phyloP scores from a whole-genome alignment of 345 rosid species.

The Mercurialis annua region DNA sequence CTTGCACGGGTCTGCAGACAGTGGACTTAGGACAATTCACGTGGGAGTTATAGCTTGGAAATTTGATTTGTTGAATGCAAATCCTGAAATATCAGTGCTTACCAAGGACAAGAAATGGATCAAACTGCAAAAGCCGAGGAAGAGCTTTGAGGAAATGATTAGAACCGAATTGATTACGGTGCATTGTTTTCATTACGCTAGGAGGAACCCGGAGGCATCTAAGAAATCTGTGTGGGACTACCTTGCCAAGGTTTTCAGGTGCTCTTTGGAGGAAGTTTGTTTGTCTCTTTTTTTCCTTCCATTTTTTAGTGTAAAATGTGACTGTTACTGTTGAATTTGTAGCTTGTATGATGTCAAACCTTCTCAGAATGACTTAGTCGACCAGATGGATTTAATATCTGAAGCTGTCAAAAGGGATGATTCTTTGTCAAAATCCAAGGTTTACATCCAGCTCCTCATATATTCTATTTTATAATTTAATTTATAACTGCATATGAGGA shows the following conservation, averaged over 20 bases:
- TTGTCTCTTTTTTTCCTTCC: constrained; percentile 7
- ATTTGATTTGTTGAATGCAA: constrained; percentile 49
- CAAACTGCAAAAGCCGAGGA: constrained; percentile 72
- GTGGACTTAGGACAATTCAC: constrained; percentile 53
- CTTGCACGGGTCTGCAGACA: constrained; percentile 57
- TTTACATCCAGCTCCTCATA: constrained; percentile 15
- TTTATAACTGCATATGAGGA: neutral
- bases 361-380: constrained; percentile 72
- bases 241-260: constrained; percentile 58
- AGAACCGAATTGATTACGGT: constrained; percentile 53
- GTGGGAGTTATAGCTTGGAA: constrained; percentile 70
- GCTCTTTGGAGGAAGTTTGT: neutral
- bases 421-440: constrained; percentile 59
- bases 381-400: constrained; percentile 50
- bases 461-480: neutral
- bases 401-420: constrained; percentile 64
- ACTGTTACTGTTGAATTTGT: constrained; percentile 18
- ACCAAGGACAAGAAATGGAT: constrained; percentile 61
- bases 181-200: constrained; percentile 53
- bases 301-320: constrained; percentile 2
- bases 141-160: constrained; percentile 50
- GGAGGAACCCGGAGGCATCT: constrained; percentile 51
- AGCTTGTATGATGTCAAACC: constrained; percentile 68
- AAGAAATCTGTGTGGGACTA: constrained; percentile 63
- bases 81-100: constrained; percentile 59